A percentile compares a stretch with the other conserved stretches of the same genome.
phyloP scores from a whole-genome alignment of 306 rosid species.

The Hippophae gyantsensis region DNA sequence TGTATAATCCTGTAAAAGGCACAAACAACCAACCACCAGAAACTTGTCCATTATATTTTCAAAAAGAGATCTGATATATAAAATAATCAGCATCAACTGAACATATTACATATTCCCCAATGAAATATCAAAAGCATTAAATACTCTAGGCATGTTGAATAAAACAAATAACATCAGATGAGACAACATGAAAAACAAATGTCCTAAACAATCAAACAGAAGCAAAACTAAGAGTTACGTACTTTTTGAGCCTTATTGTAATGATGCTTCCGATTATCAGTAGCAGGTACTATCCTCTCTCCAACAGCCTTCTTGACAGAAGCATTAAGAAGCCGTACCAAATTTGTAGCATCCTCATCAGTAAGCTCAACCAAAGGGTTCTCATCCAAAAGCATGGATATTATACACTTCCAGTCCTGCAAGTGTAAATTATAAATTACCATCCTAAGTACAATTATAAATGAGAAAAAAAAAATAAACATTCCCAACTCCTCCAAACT shows the following conservation, averaged over 20 bases:
- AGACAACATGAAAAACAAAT: neutral
- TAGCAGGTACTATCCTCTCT: slow-evolving; percentile 84
- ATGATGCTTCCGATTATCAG: slow-evolving; percentile 74
- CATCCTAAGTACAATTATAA: slow-evolving; percentile 18
- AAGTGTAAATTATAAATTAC: slow-evolving; percentile 14
- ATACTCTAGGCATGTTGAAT: neutral
- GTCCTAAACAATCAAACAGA: neutral
- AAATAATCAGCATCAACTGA: too few species aligned
- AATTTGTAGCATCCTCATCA: slow-evolving; percentile 83
- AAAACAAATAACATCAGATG: neutral
- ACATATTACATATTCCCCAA: too few species aligned
- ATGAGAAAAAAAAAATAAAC: neutral
- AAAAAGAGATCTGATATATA: too few species aligned
- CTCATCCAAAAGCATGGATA: slow-evolving; percentile 81
- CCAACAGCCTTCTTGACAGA: slow-evolving; percentile 95
- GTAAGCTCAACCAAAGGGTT: slow-evolving; percentile 62
- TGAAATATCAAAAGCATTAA: neutral
- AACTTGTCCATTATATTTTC: too few species aligned
- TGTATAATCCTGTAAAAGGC: too few species aligned
- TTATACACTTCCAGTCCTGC: slow-evolving; percentile 95
- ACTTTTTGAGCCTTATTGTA: slow-evolving; percentile 89
- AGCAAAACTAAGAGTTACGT: slow-evolving; percentile 23
- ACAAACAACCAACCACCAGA: too few species aligned
- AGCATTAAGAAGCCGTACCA: slow-evolving; percentile 84
- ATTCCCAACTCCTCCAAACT: too few species aligned